Evolutionary conservation across 1,284 basidiomycete species (phyloP).

Genomic region (Pulveroboletus sp.): DNA sequence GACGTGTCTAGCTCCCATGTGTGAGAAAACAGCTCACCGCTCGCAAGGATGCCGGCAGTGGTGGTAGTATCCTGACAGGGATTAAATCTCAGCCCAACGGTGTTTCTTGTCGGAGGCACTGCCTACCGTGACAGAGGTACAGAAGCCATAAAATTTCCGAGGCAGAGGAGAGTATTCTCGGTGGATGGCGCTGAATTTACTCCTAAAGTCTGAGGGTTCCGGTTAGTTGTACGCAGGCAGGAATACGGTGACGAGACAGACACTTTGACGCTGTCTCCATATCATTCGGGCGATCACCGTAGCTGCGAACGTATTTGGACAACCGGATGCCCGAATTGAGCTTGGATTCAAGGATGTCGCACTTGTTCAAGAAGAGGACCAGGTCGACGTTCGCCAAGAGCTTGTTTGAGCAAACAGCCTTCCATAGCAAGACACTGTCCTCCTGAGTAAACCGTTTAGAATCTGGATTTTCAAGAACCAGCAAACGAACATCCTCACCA

Average conservation of each 20-base stretch:
- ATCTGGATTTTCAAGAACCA: not conserved
- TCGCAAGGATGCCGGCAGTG: slow-evolving; percentile 75
- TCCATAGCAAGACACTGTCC: slow-evolving; percentile 80
- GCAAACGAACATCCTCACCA: slow-evolving; percentile 45
- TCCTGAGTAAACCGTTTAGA: slow-evolving; percentile 47
- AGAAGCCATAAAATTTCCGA: slow-evolving; percentile 78
- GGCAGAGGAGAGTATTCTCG: slow-evolving; percentile 73
- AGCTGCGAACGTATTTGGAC: slow-evolving; percentile 70
- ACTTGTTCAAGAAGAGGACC: slow-evolving; percentile 80
- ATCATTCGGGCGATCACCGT: slow-evolving; percentile 71
- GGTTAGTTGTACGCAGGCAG: not conserved
- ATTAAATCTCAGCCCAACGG: slow-evolving; percentile 6
- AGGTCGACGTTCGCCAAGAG: slow-evolving; percentile 71
- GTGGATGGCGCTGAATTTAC: slow-evolving; percentile 78
- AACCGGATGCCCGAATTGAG: slow-evolving; percentile 60
- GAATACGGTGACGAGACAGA: slow-evolving; percentile 32
- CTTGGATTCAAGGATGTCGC: slow-evolving; percentile 71
- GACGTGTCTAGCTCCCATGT: not conserved
- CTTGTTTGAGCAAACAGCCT: slow-evolving; percentile 72
- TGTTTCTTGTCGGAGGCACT: not conserved
- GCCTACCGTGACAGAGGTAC: slow-evolving; percentile 70
- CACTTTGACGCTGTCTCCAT: slow-evolving; percentile 72
- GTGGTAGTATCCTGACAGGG: slow-evolving; percentile 62
- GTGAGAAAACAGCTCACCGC: slow-evolving; percentile 48
- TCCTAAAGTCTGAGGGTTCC: slow-evolving; percentile 57